Conservation (phyloP, 768 basidiomycete species). For the Tubosaeta brunneosetosa region DNA sequence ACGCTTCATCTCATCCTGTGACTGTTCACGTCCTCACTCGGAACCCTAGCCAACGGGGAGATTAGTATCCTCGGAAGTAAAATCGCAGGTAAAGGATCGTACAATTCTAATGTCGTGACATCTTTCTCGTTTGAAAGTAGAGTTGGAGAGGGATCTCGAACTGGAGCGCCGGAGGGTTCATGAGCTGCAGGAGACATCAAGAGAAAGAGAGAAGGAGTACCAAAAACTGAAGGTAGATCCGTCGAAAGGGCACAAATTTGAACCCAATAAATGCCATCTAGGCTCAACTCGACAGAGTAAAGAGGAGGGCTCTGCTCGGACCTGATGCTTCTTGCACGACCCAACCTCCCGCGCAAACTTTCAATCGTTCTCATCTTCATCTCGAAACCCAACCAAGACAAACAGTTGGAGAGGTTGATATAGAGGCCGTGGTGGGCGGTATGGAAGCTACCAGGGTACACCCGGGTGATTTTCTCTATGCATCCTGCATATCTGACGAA, state of each 20-base stretch:
- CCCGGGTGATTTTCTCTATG: neutral
- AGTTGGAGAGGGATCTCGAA: constrained; percentile 76
- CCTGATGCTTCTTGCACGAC: constrained; percentile 21
- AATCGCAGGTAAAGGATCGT: constrained; percentile 45
- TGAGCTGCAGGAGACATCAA: constrained; percentile 67
- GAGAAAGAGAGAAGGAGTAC: constrained; percentile 82
- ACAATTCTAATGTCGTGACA: neutral
- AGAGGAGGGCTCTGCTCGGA: constrained; percentile 73
- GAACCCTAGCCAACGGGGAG: constrained; percentile 64
- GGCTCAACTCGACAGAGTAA: constrained; percentile 78
- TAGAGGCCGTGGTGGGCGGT: constrained; percentile 55
- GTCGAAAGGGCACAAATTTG: neutral
- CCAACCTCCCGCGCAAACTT: constrained; percentile 17
- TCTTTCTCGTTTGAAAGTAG: constrained; percentile 34
- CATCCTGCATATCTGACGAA: constrained; percentile 2
- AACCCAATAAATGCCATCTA: constrained; percentile 23
- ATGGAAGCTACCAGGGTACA: constrained; percentile 63
- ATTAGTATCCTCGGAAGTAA: constrained; percentile 67
- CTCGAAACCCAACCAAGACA: constrained; percentile 19
- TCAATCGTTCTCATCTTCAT: constrained; percentile 14
- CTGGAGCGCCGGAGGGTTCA: constrained; percentile 69
- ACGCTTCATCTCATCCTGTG: neutral
- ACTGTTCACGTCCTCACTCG: neutral
- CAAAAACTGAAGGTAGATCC: constrained; percentile 69
- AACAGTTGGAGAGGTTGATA: constrained; percentile 32